Percentiles rank a stretch among this genome's conserved stretches.
Conservation (phyloP, 805 yeast species). For the Starmerella scarabaei region DNA sequence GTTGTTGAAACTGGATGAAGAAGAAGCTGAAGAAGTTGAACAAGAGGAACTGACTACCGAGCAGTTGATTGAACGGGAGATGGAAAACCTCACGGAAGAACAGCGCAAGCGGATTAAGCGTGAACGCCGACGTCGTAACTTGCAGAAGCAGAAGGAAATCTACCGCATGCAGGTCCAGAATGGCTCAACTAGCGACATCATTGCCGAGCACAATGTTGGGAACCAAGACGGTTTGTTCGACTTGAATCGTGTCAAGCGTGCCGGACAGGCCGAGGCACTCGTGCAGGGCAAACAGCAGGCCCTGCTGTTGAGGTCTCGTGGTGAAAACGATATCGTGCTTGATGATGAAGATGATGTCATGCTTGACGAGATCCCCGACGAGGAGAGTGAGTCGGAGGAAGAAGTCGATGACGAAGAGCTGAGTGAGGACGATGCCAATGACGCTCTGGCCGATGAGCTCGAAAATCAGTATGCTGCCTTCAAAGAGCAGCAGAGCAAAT, state of each 20-base stretch:
- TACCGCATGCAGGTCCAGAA: slow-evolving; percentile 90
- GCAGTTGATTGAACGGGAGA: slow-evolving; percentile 76
- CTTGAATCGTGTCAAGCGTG: slow-evolving; percentile 70
- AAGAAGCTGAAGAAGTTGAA: slow-evolving; percentile 35
- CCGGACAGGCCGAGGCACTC: slow-evolving; percentile 64
- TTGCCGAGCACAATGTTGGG: slow-evolving; percentile 71
- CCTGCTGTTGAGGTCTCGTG: slow-evolving; percentile 18
- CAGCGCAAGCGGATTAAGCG: slow-evolving; percentile 60
- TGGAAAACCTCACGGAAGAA: slow-evolving; percentile 57
- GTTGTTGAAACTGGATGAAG: slow-evolving; percentile 50
- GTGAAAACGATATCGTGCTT: slow-evolving; percentile 18
- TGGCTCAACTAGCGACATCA: slow-evolving; percentile 84
- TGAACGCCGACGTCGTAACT: slow-evolving; percentile 72
- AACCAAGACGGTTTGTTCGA: slow-evolving; percentile 69
- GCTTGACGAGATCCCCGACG: slow-evolving; percentile 28
- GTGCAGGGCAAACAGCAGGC: slow-evolving; percentile 55
- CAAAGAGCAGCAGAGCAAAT: slow-evolving; percentile 35
- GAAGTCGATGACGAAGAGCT: slow-evolving; percentile 26
- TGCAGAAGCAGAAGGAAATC: slow-evolving; percentile 73
- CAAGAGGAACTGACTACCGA: slow-evolving; percentile 58
- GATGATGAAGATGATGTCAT: slow-evolving; percentile 28
- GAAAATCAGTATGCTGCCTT: slow-evolving; percentile 68
- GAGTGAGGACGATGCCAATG: slow-evolving; percentile 33
- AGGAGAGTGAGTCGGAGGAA: slow-evolving; percentile 23
- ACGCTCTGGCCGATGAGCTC: slow-evolving; percentile 59